Percentiles rank a stretch among this genome's conserved stretches.
These are phyloP conservation scores for Prunus salicina DNA, from an alignment of 306 rosid genomes.

Conservation along the genomic window DNA sequence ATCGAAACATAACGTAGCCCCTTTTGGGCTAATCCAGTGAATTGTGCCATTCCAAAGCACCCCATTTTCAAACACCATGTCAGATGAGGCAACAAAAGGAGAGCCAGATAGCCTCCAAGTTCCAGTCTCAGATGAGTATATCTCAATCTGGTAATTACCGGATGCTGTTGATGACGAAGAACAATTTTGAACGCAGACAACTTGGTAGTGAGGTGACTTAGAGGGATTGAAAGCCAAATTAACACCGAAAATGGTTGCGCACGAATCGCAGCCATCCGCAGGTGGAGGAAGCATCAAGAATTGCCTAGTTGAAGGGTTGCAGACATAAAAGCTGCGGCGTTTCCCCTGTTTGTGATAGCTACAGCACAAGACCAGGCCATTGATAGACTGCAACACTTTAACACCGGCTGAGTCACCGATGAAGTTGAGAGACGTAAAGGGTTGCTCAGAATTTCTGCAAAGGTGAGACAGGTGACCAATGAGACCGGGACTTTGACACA, in stretches of 20 bases:
- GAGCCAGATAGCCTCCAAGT: conserved; percentile 19
- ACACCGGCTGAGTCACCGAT: conserved; percentile 5
- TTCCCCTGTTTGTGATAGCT: not conserved
- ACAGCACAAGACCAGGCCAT: conserved; percentile 19
- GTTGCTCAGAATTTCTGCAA: not conserved
- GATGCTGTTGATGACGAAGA: not conserved
- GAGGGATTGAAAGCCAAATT: conserved; percentile 21
- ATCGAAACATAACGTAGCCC: conserved; percentile 14
- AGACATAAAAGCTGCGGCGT: conserved; percentile 13
- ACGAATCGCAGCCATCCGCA: not conserved
- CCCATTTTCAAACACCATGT: conserved; percentile 13
- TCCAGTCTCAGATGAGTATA: conserved; percentile 17
- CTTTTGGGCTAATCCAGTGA: conserved; percentile 26
- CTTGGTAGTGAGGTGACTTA: conserved; percentile 26
- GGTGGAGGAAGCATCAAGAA: conserved; percentile 9
- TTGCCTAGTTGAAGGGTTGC: conserved; percentile 22
- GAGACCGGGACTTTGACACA: not conserved
- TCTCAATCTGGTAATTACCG: conserved; percentile 14
- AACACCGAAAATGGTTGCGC: not conserved
- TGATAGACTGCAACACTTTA: conserved; percentile 20
- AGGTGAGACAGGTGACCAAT: not conserved
- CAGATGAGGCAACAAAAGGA: not conserved
- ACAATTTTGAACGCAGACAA: conserved; percentile 10
- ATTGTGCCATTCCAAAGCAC: conserved; percentile 33
- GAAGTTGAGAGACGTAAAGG: conserved; percentile 11